Base-by-base conservation (phyloP, 1,284 basidiomycete genomes). In the Microbotryomycetes sp. region DNA sequence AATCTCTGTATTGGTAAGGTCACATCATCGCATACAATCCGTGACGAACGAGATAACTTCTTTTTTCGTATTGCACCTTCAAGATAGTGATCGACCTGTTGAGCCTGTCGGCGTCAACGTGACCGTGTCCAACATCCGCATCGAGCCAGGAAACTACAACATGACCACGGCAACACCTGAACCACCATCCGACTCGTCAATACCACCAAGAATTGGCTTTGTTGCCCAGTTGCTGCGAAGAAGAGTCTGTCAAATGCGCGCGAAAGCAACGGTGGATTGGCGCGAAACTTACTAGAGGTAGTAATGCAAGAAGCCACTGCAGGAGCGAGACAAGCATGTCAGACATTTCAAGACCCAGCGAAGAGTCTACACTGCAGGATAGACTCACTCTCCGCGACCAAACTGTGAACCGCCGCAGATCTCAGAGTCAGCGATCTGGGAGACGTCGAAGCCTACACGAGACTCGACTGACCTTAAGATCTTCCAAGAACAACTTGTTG, bases 401-500 rank as follows among this genome's bases (percentile, higher is more conserved):
- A 70, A 70, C 67, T 69, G 59, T 15, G 31, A 2, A 36, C 16
- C 2, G 3, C 15, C n/a, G 49, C 22, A 14, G 26, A 3, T n/a
- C 22, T 28, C 22, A n/a, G 49, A 30, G 7, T 14, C 46, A 57
- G 22, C n/a, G 25, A 29, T 14, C n/a, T 22, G 4, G n/a, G 30
- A 32, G 19, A 23, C 3, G 22, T n/a, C 52, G 3, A 6, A 55
- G 7, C n/a, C 23, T 42, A 12, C 23, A 58, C 47, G 12, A 23
- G 29, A 19, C 5, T 6, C 26, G 50, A 19, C 68, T 51, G 5
- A 71, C 69, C 66, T 92, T 71, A 45, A 71, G 81, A 61, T 94
- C 89, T 32, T 83, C 77, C 58, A 98, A 74, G 77, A 98, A 87
- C 53, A 82, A 75, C 62, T 85, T 81, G 75, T 97, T 98, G 76